A percentile compares a stretch with the other conserved stretches of the same genome.
phyloP scores from a whole-genome alignment of 441 rosid species.

The Populus hybrid region DNA sequence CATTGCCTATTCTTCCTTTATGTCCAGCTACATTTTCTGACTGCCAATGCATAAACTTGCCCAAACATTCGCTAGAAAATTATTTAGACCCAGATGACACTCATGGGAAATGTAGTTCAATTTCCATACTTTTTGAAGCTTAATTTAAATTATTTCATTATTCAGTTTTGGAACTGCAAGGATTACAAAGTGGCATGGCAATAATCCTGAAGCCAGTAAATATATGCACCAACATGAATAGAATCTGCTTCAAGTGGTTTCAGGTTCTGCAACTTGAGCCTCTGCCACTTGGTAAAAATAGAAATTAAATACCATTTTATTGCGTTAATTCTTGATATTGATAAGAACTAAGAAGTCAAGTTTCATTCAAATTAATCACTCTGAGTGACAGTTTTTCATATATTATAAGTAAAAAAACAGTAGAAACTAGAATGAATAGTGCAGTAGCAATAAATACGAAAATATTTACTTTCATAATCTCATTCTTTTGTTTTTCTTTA shows the following conservation, averaged over 20 bases:
- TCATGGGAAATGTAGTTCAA: neutral
- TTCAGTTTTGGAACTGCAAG: neutral
- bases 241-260: neutral
- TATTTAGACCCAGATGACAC: neutral
- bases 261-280: neutral
- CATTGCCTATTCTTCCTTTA: slow-evolving; percentile 61
- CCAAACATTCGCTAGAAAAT: neutral
- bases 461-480: no score
- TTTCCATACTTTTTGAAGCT: neutral
- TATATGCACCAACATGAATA: neutral
- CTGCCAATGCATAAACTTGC: neutral
- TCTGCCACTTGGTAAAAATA: neutral
- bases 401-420: no score
- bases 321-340: no score
- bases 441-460: no score
- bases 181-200: neutral
- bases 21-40: slow-evolving; percentile 68
- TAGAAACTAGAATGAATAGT: no score
- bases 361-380: no score
- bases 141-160: neutral
- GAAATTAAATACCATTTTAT: no score
- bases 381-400: no score
- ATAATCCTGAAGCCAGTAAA: neutral
- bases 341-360: no score
- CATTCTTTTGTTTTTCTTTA: no score